phyloP scores from a whole-genome alignment of 192 early-diverging fungal genomes.

The Coemansia sp. region DNA sequence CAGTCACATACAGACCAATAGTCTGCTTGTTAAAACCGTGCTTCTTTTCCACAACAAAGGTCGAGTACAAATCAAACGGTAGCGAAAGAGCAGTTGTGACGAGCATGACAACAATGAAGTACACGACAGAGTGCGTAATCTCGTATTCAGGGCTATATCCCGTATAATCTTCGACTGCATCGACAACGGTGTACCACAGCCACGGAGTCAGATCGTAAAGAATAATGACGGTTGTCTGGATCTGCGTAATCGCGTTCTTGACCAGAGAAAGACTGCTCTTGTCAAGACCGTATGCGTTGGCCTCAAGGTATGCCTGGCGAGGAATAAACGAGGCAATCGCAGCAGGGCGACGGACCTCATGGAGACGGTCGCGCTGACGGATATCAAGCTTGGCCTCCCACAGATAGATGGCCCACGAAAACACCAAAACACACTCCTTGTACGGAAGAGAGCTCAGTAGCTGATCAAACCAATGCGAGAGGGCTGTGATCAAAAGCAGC shows the following conservation, averaged over 20 bases:
- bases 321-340: conserved; percentile 68
- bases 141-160: conserved; percentile 69
- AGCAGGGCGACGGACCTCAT: conserved; percentile 68
- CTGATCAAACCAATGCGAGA: conserved; percentile 15
- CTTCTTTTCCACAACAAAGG: conserved; percentile 91
- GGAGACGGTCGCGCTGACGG: conserved; percentile 74
- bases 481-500: background rate
- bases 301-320: conserved; percentile 77
- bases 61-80: conserved; percentile 83
- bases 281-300: conserved; percentile 83
- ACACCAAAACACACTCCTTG: conserved; percentile 76
- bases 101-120: conserved; percentile 61
- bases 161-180: conserved; percentile 49
- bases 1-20: conserved; percentile 71
- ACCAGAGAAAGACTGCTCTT: conserved; percentile 80
- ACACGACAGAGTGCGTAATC: conserved; percentile 84
- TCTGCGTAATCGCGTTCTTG: conserved; percentile 59
- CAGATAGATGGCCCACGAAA: conserved; percentile 68
- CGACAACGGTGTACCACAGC: conserved; percentile 68
- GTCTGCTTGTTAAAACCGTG: conserved; percentile 98
- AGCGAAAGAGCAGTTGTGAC: conserved; percentile 66
- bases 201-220: conserved; percentile 69
- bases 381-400: conserved; percentile 84
- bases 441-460: conserved; percentile 60
- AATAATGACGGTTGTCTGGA: conserved; percentile 68